Conservation (phyloP, 2,329 filamentous ascomycete species). For the Pseudonectria foliicola region DNA sequence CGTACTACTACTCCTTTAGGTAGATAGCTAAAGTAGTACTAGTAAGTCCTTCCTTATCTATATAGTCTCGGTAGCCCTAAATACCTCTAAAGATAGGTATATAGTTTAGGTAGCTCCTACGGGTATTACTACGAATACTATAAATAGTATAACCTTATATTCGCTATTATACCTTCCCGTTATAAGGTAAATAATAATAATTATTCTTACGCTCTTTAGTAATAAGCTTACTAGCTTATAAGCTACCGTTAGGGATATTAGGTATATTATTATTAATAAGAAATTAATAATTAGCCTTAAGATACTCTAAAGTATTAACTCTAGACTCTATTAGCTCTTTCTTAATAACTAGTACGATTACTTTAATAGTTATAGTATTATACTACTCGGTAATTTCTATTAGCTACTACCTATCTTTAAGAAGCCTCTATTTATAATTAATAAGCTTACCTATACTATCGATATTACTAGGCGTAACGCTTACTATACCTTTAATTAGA, state of each 20-base stretch:
- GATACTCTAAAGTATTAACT: neutral
- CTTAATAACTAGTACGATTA: neutral
- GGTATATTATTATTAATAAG: slow-evolving; percentile 1
- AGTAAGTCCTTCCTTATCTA: slow-evolving; percentile 1
- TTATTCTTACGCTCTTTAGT: neutral
- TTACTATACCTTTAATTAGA: neutral
- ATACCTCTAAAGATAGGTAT: neutral
- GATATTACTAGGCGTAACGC: neutral
- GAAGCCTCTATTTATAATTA: neutral
- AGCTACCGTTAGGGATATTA: neutral
- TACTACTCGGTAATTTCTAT: slow-evolving; percentile 1
- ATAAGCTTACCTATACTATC: neutral
- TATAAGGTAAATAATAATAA: neutral
- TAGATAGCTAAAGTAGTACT: neutral
- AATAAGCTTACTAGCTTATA: neutral
- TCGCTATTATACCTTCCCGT: neutral
- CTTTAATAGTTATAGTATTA: neutral
- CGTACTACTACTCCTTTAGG: neutral
- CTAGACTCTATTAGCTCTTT: neutral
- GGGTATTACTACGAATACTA: neutral
- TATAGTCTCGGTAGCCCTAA: neutral
- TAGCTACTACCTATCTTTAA: neutral
- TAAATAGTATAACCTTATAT: neutral
- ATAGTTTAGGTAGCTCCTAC: neutral
- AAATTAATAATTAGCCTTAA: neutral